Conservation (phyloP, 805 yeast species). For the Ogataea pignaliae region DNA sequence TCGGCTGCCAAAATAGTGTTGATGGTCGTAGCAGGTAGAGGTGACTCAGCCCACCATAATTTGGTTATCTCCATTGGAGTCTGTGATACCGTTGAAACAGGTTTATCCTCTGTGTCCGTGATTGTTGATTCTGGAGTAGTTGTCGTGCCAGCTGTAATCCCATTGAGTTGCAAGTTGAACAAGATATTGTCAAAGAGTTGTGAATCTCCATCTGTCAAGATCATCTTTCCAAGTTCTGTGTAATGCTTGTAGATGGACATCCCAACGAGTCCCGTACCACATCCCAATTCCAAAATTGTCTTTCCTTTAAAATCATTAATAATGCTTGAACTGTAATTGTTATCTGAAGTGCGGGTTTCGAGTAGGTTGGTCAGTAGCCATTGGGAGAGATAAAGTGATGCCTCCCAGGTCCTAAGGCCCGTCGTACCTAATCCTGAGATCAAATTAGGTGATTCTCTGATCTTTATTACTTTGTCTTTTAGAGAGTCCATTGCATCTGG, state of each 20-base stretch:
- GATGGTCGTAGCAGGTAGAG: slow-evolving; percentile 32
- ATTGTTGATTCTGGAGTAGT: slow-evolving; percentile 14
- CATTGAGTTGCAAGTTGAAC: slow-evolving; percentile 44
- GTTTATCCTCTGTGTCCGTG: neutral
- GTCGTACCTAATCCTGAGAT: slow-evolving; percentile 80
- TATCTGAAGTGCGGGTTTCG: neutral
- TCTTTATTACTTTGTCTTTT: slow-evolving; percentile 22
- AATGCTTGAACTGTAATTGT: neutral
- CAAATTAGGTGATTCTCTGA: slow-evolving; percentile 58
- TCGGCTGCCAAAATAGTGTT: slow-evolving; percentile 77
- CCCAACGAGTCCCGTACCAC: slow-evolving; percentile 86
- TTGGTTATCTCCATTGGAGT: slow-evolving; percentile 25
- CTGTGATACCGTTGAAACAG: too few species aligned
- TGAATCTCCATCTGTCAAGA: slow-evolving; percentile 67
- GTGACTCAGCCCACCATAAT: slow-evolving; percentile 57
- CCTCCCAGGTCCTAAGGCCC: slow-evolving; percentile 93
- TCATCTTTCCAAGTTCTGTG: slow-evolving; percentile 21
- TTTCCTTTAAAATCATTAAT: slow-evolving; percentile 18
- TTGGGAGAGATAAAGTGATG: slow-evolving; percentile 63
- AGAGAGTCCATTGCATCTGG: neutral
- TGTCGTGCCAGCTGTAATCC: slow-evolving; percentile 11
- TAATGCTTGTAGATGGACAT: slow-evolving; percentile 35
- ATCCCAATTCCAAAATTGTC: slow-evolving; percentile 67
- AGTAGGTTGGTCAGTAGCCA: slow-evolving; percentile 33
- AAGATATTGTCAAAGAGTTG: slow-evolving; percentile 44